These are phyloP conservation scores for Juncus effusus DNA, from an alignment of 176 grass and related monocot species.

Conservation along the genomic window DNA sequence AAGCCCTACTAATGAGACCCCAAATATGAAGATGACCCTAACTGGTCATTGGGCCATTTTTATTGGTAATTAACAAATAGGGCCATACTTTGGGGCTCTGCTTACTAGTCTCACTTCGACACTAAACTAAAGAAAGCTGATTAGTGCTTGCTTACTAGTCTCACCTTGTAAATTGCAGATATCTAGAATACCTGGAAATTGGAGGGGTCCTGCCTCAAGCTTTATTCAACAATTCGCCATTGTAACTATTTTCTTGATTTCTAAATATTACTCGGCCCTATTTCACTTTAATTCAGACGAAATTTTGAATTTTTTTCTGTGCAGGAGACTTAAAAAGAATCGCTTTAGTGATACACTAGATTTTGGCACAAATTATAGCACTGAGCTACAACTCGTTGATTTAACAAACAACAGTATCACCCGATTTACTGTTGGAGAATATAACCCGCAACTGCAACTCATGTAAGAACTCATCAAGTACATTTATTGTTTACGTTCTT, in stretches of 20 bases:
- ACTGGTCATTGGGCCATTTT: too few relatives aligned
- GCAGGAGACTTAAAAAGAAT: slow-evolving; percentile 62
- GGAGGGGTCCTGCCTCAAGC: slow-evolving; percentile 42
- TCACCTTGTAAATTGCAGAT: slow-evolving; percentile 34
- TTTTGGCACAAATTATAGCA: slow-evolving; percentile 39
- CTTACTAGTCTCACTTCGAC: too few relatives aligned
- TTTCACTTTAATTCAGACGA: not conserved
- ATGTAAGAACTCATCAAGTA: slow-evolving; percentile 34
- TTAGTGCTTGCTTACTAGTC: too few relatives aligned
- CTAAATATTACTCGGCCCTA: not conserved
- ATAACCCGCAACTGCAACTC: slow-evolving; percentile 31
- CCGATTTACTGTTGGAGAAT: slow-evolving; percentile 21
- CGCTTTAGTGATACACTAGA: slow-evolving; percentile 56
- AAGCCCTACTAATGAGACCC: too few relatives aligned
- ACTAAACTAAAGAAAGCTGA: too few relatives aligned
- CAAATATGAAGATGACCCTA: too few relatives aligned
- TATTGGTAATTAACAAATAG: too few relatives aligned
- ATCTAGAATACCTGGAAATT: slow-evolving; percentile 46
- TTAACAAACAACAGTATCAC: slow-evolving; percentile 50
- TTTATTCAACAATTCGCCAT: slow-evolving; percentile 50
- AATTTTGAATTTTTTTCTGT: not conserved
- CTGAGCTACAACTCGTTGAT: slow-evolving; percentile 58
- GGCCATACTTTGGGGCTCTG: too few relatives aligned
- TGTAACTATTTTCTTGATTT: slow-evolving; percentile 44
- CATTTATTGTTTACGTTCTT: too few relatives aligned